phyloP scores from a whole-genome alignment of 768 basidiomycete genomes.

The Fomitopsis pulvina region DNA sequence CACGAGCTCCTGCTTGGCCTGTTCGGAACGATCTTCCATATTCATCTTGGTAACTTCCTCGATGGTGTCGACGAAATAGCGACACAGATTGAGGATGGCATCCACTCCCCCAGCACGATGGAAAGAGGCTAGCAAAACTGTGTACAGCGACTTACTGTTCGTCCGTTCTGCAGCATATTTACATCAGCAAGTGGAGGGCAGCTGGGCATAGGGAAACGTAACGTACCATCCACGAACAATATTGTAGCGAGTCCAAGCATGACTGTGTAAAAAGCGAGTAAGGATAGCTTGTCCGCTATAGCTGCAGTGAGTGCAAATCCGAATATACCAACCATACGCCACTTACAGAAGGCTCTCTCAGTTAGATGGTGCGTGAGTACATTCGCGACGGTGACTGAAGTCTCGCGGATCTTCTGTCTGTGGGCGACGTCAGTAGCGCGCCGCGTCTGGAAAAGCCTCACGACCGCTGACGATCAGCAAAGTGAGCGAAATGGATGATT shows the following conservation, averaged over 20 bases:
- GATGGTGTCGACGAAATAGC: slow-evolving; percentile 49
- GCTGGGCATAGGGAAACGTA: neutral
- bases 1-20: slow-evolving; percentile 55
- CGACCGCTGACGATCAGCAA: slow-evolving; percentile 61
- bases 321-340: neutral
- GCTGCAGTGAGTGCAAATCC: neutral
- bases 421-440: slow-evolving; percentile 71
- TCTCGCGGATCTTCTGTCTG: slow-evolving; percentile 67
- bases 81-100: slow-evolving; percentile 53
- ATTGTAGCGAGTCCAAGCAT: slow-evolving; percentile 46
- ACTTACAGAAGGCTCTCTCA: slow-evolving; percentile 46
- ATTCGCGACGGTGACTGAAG: slow-evolving; percentile 62
- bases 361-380: slow-evolving; percentile 69
- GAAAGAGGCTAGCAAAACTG: slow-evolving; percentile 73
- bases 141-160: slow-evolving; percentile 68
- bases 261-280: slow-evolving; percentile 46
- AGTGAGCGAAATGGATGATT: neutral
- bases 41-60: slow-evolving; percentile 41
- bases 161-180: slow-evolving; percentile 55
- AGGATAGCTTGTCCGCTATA: slow-evolving; percentile 34
- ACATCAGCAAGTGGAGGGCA: neutral
- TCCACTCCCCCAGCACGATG: slow-evolving; percentile 66
- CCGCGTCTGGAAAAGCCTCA: slow-evolving; percentile 80
- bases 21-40: slow-evolving; percentile 51
- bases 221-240: slow-evolving; percentile 55